Conservation (phyloP, 139 green algal genomes). For the Volvox africanus region DNA sequence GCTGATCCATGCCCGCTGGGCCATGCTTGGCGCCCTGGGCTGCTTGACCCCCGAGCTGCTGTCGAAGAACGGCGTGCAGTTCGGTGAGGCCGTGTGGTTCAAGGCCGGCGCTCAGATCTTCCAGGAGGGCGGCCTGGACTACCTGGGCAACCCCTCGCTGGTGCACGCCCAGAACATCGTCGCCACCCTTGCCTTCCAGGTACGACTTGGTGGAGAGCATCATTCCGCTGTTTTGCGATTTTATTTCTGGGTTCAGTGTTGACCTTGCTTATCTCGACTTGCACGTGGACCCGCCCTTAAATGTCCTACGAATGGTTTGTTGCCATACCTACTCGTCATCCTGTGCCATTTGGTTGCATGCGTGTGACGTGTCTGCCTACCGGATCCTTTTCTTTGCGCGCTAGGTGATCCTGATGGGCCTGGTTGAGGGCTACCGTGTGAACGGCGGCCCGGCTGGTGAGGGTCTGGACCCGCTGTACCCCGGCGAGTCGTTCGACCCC, state of each 20-base stretch:
- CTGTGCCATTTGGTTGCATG: too few relatives aligned
- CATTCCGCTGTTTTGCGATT: too few relatives aligned
- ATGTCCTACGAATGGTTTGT: too few relatives aligned
- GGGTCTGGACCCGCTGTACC: conserved; percentile 85
- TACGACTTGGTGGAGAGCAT: conserved; percentile 46
- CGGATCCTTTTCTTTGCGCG: too few relatives aligned
- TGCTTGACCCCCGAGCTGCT: conserved; percentile 77
- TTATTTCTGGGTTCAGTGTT: too few relatives aligned
- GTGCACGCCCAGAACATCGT: conserved; percentile 97
- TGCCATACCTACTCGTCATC: too few relatives aligned
- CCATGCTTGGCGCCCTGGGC: conserved; percentile 94
- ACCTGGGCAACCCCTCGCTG: conserved; percentile 94
- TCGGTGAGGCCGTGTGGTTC: conserved; percentile 94
- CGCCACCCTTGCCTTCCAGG: conserved; percentile 92
- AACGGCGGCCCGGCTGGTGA: conserved; percentile 82
- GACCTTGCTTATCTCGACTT: too few relatives aligned
- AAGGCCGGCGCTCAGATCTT: conserved; percentile 98
- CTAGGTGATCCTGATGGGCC: conserved; percentile 89
- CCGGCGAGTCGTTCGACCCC: conserved; percentile 82
- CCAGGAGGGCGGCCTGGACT: conserved; percentile 89
- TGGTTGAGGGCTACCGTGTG: conserved; percentile 88
- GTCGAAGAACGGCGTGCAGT: conserved; percentile 65
- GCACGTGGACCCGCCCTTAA: too few relatives aligned
- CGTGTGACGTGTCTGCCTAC: too few relatives aligned
- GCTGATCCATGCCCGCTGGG: conserved; percentile 98